Evolutionary conservation across 1,139 yeast species (phyloP).

Genomic region (Hyphopichia buzzinii): DNA sequence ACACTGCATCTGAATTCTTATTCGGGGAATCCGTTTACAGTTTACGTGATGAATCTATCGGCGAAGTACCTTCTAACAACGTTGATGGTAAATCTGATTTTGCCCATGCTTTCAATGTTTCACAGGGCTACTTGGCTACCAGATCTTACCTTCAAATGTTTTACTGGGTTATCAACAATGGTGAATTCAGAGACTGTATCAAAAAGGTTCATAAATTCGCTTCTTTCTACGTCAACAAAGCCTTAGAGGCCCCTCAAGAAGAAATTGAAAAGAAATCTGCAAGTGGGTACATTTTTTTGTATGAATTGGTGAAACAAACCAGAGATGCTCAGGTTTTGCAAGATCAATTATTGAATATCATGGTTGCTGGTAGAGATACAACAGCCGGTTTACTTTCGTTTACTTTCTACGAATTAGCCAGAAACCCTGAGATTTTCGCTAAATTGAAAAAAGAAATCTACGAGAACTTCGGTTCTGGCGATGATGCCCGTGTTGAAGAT

Average conservation of each 20-base stretch:
- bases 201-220: slow-evolving; percentile 35
- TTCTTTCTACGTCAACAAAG: slow-evolving; percentile 29
- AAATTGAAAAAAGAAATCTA: slow-evolving; percentile 34
- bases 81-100: slow-evolving; percentile 17
- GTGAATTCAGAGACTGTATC: slow-evolving; percentile 27
- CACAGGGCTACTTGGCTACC: slow-evolving; percentile 29
- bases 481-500: slow-evolving; percentile 23
- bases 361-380: slow-evolving; percentile 48
- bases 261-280: slow-evolving; percentile 37
- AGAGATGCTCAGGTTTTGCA: slow-evolving; percentile 41
- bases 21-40: slow-evolving; percentile 55
- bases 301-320: slow-evolving; percentile 45
- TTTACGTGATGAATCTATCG: slow-evolving; percentile 30
- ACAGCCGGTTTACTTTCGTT: slow-evolving; percentile 47
- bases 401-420: slow-evolving; percentile 39
- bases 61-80: slow-evolving; percentile 12
- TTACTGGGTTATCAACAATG: slow-evolving; percentile 27
- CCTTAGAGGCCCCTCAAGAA: slow-evolving; percentile 25
- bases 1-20: slow-evolving; percentile 57
- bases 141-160: slow-evolving; percentile 26
- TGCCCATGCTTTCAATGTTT: slow-evolving; percentile 27
- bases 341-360: slow-evolving; percentile 45
- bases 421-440: slow-evolving; percentile 35
- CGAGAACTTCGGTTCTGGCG: slow-evolving; percentile 35
- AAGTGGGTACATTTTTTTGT: slow-evolving; percentile 41